Conservation (phyloP, 148 eudicot genomes). For the Fagopyrum tataricum region DNA sequence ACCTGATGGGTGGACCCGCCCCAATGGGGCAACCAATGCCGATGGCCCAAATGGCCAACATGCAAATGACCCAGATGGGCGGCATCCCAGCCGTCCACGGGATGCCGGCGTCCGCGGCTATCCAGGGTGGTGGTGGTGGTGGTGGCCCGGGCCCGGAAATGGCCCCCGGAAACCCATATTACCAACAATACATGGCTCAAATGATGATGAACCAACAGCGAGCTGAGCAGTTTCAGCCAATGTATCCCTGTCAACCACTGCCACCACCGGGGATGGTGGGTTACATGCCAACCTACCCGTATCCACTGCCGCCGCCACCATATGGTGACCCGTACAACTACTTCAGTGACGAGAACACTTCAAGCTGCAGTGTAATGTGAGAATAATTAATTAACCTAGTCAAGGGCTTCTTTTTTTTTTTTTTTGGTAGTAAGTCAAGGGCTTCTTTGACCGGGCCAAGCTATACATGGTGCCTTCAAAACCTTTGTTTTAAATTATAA, state of each 20-base stretch:
- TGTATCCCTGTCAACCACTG: constrained; percentile 3
- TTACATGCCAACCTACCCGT: constrained; percentile 10
- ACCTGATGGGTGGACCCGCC: not conserved
- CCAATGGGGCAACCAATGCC: constrained; percentile 12
- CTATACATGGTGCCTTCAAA: not conserved
- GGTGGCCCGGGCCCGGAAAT: constrained; percentile 10
- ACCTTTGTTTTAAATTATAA: not conserved
- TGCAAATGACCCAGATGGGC: constrained; percentile 15
- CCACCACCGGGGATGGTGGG: not conserved
- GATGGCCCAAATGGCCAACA: constrained; percentile 16
- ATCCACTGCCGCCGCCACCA: not conserved
- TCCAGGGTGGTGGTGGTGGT: not conserved
- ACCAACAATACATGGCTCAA: constrained; percentile 13
- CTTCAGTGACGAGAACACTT: constrained; percentile 12
- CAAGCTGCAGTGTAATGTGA: constrained; percentile 15
- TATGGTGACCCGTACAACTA: constrained; percentile 11
- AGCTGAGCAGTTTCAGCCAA: constrained; percentile 2
- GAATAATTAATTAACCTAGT: not conserved
- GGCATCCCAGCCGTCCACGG: constrained; percentile 13
- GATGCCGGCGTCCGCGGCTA: constrained; percentile 2
- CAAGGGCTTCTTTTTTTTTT: too few species aligned
- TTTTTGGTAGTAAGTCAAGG: too few species aligned
- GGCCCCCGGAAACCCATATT: constrained; percentile 7
- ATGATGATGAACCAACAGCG: constrained; percentile 14
- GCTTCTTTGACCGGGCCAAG: constrained; percentile 7